Conservation (phyloP, 495 filamentous ascomycete species). For the Friedmanniomyces endolithicus region DNA sequence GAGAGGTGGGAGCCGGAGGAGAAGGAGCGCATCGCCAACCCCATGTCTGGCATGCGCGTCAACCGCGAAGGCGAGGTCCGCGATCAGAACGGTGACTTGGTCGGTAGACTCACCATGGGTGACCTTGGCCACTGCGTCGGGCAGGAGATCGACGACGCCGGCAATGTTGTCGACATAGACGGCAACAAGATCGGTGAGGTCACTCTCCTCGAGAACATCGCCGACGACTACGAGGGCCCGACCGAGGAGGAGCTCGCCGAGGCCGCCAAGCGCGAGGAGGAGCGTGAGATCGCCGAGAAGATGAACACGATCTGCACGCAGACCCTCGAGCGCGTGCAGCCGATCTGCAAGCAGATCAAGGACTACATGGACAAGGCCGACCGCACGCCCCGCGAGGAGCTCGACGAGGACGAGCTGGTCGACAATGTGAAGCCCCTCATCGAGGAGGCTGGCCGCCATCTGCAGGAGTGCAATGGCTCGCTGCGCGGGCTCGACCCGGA, state of each 20-base stretch:
- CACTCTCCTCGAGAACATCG: slow-evolving; percentile 64
- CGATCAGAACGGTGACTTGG: slow-evolving; percentile 66
- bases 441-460: slow-evolving; percentile 68
- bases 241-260: slow-evolving; percentile 42
- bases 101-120: slow-evolving; percentile 67
- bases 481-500: slow-evolving; percentile 88
- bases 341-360: slow-evolving; percentile 76
- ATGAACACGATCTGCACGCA: slow-evolving; percentile 63
- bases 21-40: slow-evolving; percentile 51
- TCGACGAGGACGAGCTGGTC: slow-evolving; percentile 83
- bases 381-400: slow-evolving; percentile 72
- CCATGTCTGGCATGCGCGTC: slow-evolving; percentile 65
- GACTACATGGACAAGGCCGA: slow-evolving; percentile 75
- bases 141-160: slow-evolving; percentile 74
- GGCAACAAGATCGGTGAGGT: slow-evolving; percentile 70
- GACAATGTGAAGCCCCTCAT: slow-evolving; percentile 73
- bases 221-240: slow-evolving; percentile 40
- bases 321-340: slow-evolving; percentile 70
- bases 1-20: slow-evolving; percentile 72
- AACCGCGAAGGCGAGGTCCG: slow-evolving; percentile 74
- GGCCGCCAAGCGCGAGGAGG: slow-evolving; percentile 48
- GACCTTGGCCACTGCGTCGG: slow-evolving; percentile 57
- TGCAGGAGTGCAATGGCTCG: slow-evolving; percentile 77
- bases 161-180: slow-evolving; percentile 71
- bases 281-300: slow-evolving; percentile 64